Base-by-base conservation (phyloP, 805 yeast genomes). In the Debaryomyces maramus region DNA sequence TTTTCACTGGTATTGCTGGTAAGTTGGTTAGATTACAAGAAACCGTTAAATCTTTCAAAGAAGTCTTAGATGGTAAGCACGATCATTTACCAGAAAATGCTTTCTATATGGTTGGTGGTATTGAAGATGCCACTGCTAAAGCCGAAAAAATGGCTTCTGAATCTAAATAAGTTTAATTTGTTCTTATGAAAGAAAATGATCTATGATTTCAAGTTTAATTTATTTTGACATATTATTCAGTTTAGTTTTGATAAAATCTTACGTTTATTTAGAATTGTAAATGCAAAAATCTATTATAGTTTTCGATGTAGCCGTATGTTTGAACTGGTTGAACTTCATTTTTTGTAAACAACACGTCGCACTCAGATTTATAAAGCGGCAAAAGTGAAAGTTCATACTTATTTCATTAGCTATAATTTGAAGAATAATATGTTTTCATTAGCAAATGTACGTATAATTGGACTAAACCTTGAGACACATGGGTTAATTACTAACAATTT, bases 91-190 rank as follows among this genome's bases (percentile, higher is more conserved):
- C 99, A 70, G 99, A 93, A 81, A 87, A 85, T 71, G 99, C 99
- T 63, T 93, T 93, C 95, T 93, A 93, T 78, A 93, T 93, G 99
- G 99, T 93, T 75, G 99, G 99, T 80, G 96, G 96, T 80, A 90
- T 93, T 65, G 97, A 90, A 72, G 99, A 93, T 75, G 99, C 83
- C 61, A 74, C 89, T 71, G 95, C 97, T 69, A 93, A 93, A 84
- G 98, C 97, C 68, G 98, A 93, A 78, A 90, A 91, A 81, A 75
- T 93, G 72, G 98, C 98, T 74, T 81, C 95, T 71, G 96, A 88
- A 72, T 77, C 88, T 61, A 81, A 81, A 65, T 82, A 81, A 64
- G 60, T 56, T 31, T 29, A 29, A 32, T 34, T n/a, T 35, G 36
- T 28, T 31, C 36, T 17, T 22, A 34, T 36, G 41, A 41, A 36